A percentile compares a stretch with the other conserved stretches of the same genome.
phyloP scores from a whole-genome alignment of 2,329 filamentous ascomycete genomes.

The Fusarium floridanum region DNA sequence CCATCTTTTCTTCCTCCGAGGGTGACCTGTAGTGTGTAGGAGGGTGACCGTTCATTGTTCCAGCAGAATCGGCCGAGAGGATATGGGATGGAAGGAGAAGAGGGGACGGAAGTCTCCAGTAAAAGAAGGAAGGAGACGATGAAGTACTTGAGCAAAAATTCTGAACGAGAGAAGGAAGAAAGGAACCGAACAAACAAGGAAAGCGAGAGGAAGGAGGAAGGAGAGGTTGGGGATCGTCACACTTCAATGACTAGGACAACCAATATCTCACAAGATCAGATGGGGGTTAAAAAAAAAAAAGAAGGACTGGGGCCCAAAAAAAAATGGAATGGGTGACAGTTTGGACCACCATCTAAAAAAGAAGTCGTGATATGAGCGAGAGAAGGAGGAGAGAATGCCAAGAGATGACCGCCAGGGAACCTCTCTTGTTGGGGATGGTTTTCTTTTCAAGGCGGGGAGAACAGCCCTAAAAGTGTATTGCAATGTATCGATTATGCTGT shows the following conservation, averaged over 20 bases:
- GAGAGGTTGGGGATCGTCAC: conserved; percentile 21
- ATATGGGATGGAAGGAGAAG: conserved; percentile 6
- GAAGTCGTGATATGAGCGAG: conserved; percentile 5
- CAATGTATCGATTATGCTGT: background rate
- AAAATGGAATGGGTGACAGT: background rate
- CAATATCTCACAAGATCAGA: background rate
- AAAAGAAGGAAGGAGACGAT: background rate
- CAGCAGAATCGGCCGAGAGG: background rate
- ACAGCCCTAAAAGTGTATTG: background rate
- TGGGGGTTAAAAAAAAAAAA: conserved; percentile 1
- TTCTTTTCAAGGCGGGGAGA: conserved; percentile 16
- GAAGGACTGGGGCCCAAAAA: conserved; percentile 10
- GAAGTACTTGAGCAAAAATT: background rate
- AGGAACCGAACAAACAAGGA: conserved; percentile 18
- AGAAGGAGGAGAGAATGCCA: conserved; percentile 32
- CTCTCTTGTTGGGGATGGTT: conserved; percentile 20
- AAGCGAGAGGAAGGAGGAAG: conserved; percentile 16
- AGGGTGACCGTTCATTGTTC: conserved; percentile 57
- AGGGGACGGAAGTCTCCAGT: conserved; percentile 1
- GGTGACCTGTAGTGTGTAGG: conserved; percentile 49
- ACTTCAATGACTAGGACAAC: conserved; percentile 9
- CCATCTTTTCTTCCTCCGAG: conserved; percentile 59
- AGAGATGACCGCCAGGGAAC: conserved; percentile 37
- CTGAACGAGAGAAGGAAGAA: conserved; percentile 16
- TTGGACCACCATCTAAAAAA: background rate